Percentiles rank a stretch among this genome's conserved stretches.
These are phyloP conservation scores for Leccinum fallax DNA, from an alignment of 1,284 basidiomycete genomes.

Conservation along the genomic window DNA sequence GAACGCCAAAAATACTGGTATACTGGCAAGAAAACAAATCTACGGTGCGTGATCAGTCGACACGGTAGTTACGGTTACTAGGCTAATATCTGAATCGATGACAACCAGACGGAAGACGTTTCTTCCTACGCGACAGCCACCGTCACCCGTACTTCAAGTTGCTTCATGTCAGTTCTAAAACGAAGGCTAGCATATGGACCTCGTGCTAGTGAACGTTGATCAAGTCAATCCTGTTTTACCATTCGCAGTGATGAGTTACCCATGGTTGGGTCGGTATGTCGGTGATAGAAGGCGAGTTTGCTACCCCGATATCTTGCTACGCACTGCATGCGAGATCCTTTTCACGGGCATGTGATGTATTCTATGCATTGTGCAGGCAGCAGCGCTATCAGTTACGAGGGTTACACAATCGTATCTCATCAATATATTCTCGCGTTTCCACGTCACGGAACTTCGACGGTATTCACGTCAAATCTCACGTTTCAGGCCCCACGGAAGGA, in stretches of 20 bases:
- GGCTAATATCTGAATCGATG: no score
- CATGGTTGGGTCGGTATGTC: not conserved
- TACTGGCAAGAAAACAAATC: no score
- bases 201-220: not conserved
- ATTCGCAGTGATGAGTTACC: not conserved
- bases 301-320: not conserved
- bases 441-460: not conserved
- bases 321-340: not conserved
- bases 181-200: no score
- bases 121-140: no score
- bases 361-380: not conserved
- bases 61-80: no score
- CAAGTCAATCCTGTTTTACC: not conserved
- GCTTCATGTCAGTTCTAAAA: no score
- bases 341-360: not conserved
- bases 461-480: not conserved
- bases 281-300: not conserved
- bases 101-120: no score
- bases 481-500: not conserved
- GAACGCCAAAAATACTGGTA: no score
- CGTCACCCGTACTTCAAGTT: no score
- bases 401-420: not conserved
- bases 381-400: not conserved
- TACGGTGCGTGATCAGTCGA: no score
- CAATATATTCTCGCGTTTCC: not conserved